Evolutionary conservation across 1,139 yeast genomes (phyloP).

Genomic region (Protomyces inundatus): DNA sequence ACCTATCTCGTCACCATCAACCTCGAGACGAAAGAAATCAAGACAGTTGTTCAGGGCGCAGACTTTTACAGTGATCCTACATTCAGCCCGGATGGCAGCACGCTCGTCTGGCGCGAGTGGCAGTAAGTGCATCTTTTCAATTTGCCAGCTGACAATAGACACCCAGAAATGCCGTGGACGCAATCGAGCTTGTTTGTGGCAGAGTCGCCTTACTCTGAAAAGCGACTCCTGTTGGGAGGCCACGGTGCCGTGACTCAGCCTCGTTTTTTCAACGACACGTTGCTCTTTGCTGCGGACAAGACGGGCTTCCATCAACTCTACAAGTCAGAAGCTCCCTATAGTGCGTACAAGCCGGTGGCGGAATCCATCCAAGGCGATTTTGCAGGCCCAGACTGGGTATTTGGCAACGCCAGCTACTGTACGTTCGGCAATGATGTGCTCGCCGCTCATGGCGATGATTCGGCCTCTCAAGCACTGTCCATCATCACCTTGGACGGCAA

Average conservation of each 20-base stretch:
- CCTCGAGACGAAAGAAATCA: background rate
- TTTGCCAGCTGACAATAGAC: background rate
- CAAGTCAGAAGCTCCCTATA: slow-evolving; percentile 4
- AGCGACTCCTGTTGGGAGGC: background rate
- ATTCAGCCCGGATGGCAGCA: slow-evolving; percentile 13
- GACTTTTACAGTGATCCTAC: slow-evolving; percentile 19
- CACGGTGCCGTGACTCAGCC: slow-evolving; percentile 21
- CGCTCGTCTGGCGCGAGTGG: slow-evolving; percentile 21
- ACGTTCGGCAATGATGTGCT: background rate
- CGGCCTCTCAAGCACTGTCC: background rate
- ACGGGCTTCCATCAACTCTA: slow-evolving; percentile 20
- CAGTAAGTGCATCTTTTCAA: background rate
- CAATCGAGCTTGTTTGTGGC: slow-evolving; percentile 9
- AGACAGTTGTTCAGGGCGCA: background rate
- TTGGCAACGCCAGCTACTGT: slow-evolving; percentile 4
- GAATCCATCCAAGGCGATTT: slow-evolving; percentile 6
- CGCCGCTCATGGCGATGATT: background rate
- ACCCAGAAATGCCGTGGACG: slow-evolving; percentile 26
- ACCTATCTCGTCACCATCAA: slow-evolving; percentile 12
- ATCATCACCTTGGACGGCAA: background rate
- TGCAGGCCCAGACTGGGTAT: slow-evolving; percentile 15
- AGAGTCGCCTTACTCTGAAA: background rate
- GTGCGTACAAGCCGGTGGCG: background rate
- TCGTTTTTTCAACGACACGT: background rate
- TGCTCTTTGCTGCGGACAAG: slow-evolving; percentile 6